phyloP scores from a whole-genome alignment of 306 rosid genomes.

The Potentilla sterilis region DNA sequence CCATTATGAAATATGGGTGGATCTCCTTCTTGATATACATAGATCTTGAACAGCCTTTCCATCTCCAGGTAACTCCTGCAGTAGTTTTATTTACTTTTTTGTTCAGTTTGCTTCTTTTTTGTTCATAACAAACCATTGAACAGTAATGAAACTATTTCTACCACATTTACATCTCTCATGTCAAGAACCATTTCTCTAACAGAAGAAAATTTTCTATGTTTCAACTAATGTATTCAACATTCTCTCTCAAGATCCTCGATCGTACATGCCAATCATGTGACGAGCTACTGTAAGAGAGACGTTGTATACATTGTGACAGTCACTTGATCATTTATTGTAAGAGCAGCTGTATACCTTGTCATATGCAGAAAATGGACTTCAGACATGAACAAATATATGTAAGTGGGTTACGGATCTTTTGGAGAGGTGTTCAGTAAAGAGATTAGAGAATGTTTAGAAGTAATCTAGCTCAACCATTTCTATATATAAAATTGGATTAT shows the following conservation, averaged over 20 bases:
- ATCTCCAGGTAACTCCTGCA: constrained; percentile 45
- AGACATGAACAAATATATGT: not conserved
- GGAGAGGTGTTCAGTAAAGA: too few relatives aligned
- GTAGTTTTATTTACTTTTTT: not conserved
- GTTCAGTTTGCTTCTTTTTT: not conserved
- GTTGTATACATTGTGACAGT: not conserved
- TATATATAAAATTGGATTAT: not conserved
- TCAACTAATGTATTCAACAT: not conserved
- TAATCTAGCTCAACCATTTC: not conserved
- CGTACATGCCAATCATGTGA: not conserved
- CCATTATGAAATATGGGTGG: constrained; percentile 45
- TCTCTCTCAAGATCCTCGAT: not conserved
- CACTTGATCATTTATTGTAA: too few relatives aligned
- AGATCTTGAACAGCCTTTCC: constrained; percentile 42
- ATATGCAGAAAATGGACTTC: not conserved
- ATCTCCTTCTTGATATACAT: constrained; percentile 44
- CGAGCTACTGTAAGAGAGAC: not conserved
- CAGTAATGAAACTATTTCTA: not conserved
- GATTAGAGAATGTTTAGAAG: not conserved
- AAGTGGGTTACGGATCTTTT: too few relatives aligned
- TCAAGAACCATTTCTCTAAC: not conserved
- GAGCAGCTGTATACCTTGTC: too few relatives aligned
- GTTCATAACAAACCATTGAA: not conserved
- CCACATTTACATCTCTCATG: not conserved
- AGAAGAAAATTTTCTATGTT: not conserved